Evolutionary conservation across 345 rosid species (phyloP).

Genomic region (Euclidium syriacum): DNA sequence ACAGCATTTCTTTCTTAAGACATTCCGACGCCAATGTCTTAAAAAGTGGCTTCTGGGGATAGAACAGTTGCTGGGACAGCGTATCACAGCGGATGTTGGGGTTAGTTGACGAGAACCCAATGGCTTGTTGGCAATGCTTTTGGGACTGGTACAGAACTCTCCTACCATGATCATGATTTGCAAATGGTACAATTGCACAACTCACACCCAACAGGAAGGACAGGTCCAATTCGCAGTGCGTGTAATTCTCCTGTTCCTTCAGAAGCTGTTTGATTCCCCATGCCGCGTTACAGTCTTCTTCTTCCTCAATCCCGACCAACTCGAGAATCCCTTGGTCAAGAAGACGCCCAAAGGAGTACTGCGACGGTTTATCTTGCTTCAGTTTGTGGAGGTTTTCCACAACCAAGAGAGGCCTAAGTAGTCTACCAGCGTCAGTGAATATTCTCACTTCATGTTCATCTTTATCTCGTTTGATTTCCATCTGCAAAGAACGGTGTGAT

Average conservation of each 20-base stretch:
- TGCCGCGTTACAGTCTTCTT: slow-evolving; percentile 75
- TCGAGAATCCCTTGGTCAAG: slow-evolving; percentile 71
- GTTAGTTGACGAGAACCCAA: slow-evolving; percentile 84
- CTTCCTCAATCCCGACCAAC: slow-evolving; percentile 81
- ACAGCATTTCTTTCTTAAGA: slow-evolving; percentile 57
- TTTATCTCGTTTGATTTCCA: slow-evolving; percentile 75
- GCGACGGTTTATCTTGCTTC: slow-evolving; percentile 43
- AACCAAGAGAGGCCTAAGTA: slow-evolving; percentile 83
- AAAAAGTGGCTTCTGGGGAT: slow-evolving; percentile 88
- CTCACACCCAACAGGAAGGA: slow-evolving; percentile 80
- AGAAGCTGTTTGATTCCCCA: slow-evolving; percentile 64
- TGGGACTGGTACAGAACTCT: slow-evolving; percentile 89
- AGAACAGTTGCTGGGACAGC: slow-evolving; percentile 63
- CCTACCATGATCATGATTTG: slow-evolving; percentile 85
- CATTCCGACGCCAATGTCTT: slow-evolving; percentile 69
- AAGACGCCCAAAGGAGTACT: slow-evolving; percentile 45
- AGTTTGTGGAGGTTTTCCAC: slow-evolving; percentile 56
- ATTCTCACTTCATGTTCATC: slow-evolving; percentile 69
- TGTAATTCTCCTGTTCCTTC: slow-evolving; percentile 39
- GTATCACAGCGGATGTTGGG: slow-evolving; percentile 83
- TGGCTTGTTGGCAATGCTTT: slow-evolving; percentile 86
- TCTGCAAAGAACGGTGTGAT: slow-evolving; percentile 36
- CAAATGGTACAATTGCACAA: slow-evolving; percentile 82
- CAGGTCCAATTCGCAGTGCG: slow-evolving; percentile 81
- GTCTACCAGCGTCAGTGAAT: slow-evolving; percentile 81